Conservation (phyloP, 176 grass and related monocot genomes). For the Rhynchospora tenuis region DNA sequence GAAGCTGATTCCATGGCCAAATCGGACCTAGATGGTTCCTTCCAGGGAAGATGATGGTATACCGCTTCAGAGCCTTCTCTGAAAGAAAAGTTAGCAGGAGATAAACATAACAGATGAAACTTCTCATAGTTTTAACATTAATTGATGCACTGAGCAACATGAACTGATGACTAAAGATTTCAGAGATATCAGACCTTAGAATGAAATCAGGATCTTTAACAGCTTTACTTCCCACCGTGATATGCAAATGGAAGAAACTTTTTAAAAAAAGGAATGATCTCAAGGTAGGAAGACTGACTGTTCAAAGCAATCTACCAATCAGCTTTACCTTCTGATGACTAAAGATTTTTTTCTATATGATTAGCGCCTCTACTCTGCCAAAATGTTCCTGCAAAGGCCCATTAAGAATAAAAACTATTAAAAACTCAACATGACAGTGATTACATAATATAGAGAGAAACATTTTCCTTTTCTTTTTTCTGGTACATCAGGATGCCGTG, state of each 20-base stretch:
- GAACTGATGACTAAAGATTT: not conserved
- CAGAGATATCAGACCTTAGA: conserved; percentile 37
- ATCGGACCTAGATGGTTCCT: conserved; percentile 59
- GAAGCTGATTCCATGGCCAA: no score
- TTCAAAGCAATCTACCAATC: no score
- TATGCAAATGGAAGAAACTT: conserved; percentile 36
- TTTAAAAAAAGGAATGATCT: not conserved
- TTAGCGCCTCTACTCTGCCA: no score
- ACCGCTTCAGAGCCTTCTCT: conserved; percentile 65
- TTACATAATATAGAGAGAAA: no score
- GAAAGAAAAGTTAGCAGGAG: conserved; percentile 23
- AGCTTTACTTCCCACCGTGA: conserved; percentile 52
- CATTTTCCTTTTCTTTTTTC: no score
- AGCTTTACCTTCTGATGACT: no score
- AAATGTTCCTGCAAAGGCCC: no score
- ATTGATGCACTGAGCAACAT: not conserved
- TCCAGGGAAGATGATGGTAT: conserved; percentile 74
- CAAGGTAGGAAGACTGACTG: not conserved
- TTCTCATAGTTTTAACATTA: not conserved
- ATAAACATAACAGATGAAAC: not conserved
- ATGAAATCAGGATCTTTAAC: conserved; percentile 40
- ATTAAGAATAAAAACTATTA: no score
- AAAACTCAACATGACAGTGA: no score
- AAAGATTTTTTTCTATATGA: no score
- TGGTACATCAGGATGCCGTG: no score